Evolutionary conservation across 192 early-diverging fungal genomes (phyloP).

Genomic region (Coemansia sp.): DNA sequence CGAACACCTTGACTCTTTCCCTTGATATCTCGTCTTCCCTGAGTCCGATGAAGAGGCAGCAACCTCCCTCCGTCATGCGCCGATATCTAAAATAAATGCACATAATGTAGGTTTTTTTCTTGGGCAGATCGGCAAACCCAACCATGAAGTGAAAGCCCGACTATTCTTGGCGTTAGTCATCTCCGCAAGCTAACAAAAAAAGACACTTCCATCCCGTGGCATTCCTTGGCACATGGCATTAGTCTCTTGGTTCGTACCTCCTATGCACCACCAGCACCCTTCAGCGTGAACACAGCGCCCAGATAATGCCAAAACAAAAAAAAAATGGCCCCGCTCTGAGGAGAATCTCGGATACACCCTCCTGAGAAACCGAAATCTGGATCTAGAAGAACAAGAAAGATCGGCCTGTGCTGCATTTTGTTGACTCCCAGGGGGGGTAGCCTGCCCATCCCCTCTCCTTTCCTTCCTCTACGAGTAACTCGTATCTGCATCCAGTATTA

Average conservation of each 20-base stretch:
- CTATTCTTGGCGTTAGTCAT: too few species aligned
- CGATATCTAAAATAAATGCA: background rate
- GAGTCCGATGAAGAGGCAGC: background rate
- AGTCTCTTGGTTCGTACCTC: background rate
- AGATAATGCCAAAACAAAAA: background rate
- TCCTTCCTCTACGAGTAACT: background rate
- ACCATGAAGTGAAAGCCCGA: too few species aligned
- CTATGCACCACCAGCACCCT: background rate
- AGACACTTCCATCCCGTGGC: background rate
- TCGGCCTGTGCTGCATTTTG: too few species aligned
- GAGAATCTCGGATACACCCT: background rate
- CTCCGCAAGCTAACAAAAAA: too few species aligned
- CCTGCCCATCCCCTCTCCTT: background rate
- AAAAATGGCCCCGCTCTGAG: background rate
- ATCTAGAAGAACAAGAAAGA: too few species aligned
- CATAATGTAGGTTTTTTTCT: background rate
- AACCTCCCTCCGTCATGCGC: conserved; percentile 8
- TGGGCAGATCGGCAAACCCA: background rate
- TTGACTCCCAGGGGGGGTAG: background rate
- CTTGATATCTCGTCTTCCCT: background rate
- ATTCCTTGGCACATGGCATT: background rate
- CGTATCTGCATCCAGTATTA: background rate
- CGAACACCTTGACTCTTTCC: too few species aligned
- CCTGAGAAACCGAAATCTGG: background rate
- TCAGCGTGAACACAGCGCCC: background rate